Base-by-base conservation (phyloP, 1,284 basidiomycete species). In the Omphalotus olearius region DNA sequence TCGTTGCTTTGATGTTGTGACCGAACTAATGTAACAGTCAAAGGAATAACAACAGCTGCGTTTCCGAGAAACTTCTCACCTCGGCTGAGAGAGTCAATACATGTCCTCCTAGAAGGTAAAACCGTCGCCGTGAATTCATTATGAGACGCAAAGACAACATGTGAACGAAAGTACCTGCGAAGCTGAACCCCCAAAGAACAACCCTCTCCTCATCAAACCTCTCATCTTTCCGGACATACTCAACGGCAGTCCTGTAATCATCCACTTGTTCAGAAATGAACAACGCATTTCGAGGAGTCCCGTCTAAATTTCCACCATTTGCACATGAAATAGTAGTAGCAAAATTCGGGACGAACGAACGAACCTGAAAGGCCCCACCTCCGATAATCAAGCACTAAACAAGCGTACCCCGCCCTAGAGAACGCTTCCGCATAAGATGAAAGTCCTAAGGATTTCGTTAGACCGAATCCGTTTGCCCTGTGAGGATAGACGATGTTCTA, bases 361-460 rank as follows among this genome's bases (percentile, higher is more conserved):
- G 7, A 38, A 69, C 70, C 69, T 37, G 69, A 72, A 10, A 59
- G 50, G 3, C 71, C 71, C 67, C 69, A 73, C 1, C 69, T 61
- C 4, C 70, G 63, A 54, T 72, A 72, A 57, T 72, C 70, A 54
- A 73, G 72, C 9, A 70, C 64, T 2, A 71, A 48, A 49, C 62
- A 67, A 0, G 66, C 70, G 53, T 69, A 72, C 3, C 69, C 70
- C 2, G 57, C 50, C 1, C 54, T 45, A 3, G 62, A 57, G 52
- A 71, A 73, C 36, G 59, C 59, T 51, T 68, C 65, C 0, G 69
- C 70, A 45, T 67, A 72, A 4, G 60, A 47, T 0, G 60, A 54
- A 16, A 71, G 59, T 1, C 64, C 61, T 59, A 70, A 66, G 16
- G 57, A 52, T 54, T 71, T 71, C 54, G 65, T 70, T 11, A 59